A percentile compares a stretch with the other conserved stretches of the same genome.
Conservation (phyloP, 768 basidiomycete species). For the Grammothele lineata region DNA sequence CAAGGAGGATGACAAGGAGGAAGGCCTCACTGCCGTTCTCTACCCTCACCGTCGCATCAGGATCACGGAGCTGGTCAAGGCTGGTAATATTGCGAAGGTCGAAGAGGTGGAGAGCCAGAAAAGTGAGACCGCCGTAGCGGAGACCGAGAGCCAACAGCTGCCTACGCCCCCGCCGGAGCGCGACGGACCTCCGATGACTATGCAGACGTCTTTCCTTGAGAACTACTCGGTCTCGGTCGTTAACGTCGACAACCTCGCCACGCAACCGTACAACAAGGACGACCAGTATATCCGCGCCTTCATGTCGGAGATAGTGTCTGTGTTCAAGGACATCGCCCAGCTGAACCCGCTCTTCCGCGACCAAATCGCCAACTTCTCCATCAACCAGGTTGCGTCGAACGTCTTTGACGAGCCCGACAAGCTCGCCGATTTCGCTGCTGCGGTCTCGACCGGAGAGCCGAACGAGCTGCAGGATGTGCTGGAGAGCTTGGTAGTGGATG, state of each 20-base stretch:
- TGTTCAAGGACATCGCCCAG: constrained; percentile 98
- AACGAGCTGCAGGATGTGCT: constrained; percentile 90
- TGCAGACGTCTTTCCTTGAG: constrained; percentile 84
- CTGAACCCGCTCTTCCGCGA: constrained; percentile 97
- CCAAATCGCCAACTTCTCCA: constrained; percentile 95
- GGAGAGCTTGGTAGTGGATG: constrained; percentile 81
- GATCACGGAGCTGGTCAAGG: constrained; percentile 83
- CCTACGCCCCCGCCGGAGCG: constrained; percentile 30
- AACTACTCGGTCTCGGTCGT: constrained; percentile 83
- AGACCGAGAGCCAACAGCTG: constrained; percentile 39
- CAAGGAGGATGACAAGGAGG: constrained; percentile 74
- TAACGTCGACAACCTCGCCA: constrained; percentile 77
- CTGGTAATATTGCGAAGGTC: constrained; percentile 27
- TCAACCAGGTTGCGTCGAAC: constrained; percentile 87
- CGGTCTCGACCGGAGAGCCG: constrained; percentile 91
- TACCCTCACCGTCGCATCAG: constrained; percentile 90
- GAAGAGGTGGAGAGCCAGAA: constrained; percentile 27
- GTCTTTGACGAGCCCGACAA: constrained; percentile 98
- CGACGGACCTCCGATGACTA: constrained; percentile 39
- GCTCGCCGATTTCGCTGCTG: constrained; percentile 95
- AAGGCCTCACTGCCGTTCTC: constrained; percentile 89
- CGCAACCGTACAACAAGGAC: constrained; percentile 85
- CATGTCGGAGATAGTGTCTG: constrained; percentile 93
- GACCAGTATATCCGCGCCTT: constrained; percentile 94
- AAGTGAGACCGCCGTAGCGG: constrained; percentile 25